Evolutionary conservation across 192 early-diverging fungal genomes (phyloP).

Genomic region (Backusella sp.): DNA sequence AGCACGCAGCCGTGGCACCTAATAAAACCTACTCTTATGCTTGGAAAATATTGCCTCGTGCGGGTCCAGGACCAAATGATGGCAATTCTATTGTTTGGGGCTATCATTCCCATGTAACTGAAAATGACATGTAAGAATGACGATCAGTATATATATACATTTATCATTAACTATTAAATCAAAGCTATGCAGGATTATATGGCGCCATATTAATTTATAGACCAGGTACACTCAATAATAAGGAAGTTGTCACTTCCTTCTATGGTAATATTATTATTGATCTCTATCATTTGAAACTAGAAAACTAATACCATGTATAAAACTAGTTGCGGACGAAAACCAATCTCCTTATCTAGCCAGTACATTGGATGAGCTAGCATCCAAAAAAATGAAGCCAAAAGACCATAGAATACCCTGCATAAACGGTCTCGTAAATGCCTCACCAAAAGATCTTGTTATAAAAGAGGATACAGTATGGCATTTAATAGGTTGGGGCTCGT

Average conservation of each 20-base stretch:
- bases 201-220: constrained; percentile 33
- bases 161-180: no score
- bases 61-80: constrained; percentile 37
- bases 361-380: constrained; percentile 11
- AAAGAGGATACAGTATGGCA: constrained; percentile 19
- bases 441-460: constrained; percentile 14
- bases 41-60: constrained; percentile 27
- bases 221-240: constrained; percentile 9
- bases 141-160: no score
- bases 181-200: constrained; percentile 32
- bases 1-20: constrained; percentile 8
- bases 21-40: constrained; percentile 20
- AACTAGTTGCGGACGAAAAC: constrained; percentile 28
- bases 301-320: neutral
- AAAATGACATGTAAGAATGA: constrained; percentile 29
- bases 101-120: constrained; percentile 35
- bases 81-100: constrained; percentile 35
- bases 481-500: constrained; percentile 30
- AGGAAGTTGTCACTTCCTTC: constrained; percentile 29
- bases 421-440: constrained; percentile 17
- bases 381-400: neutral
- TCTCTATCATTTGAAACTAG: neutral
- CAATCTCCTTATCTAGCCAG: constrained; percentile 18
- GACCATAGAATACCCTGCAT: constrained; percentile 22
- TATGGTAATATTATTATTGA: constrained; percentile 15